Evolutionary conservation across 2,329 filamentous ascomycete species (phyloP).

Genomic region (Boeremia lycopersici): DNA sequence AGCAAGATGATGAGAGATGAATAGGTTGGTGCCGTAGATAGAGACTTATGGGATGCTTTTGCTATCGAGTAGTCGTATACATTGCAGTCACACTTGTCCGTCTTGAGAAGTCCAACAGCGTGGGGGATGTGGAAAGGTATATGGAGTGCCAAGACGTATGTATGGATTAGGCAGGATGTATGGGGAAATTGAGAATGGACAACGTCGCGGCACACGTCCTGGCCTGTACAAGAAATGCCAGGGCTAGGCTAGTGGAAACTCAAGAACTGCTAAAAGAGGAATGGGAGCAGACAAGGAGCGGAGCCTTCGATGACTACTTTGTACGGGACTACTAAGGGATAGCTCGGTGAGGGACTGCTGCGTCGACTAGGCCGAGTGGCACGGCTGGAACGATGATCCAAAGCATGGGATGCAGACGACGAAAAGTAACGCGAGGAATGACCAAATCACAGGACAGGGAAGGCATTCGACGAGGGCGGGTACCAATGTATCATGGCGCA

Average conservation of each 20-base stretch:
- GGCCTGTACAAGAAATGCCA: slow-evolving; percentile 31
- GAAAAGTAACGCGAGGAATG: slow-evolving; percentile 43
- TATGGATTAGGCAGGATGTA: slow-evolving; percentile 43
- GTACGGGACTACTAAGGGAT: slow-evolving; percentile 42
- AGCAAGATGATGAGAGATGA: slow-evolving; percentile 15
- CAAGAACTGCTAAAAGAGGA: slow-evolving; percentile 38
- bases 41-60: slow-evolving; percentile 13
- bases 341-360: slow-evolving; percentile 44
- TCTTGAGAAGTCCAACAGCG: slow-evolving; percentile 22
- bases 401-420: slow-evolving; percentile 40
- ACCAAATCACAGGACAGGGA: slow-evolving; percentile 43
- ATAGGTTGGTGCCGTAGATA: slow-evolving; percentile 10
- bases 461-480: slow-evolving; percentile 39
- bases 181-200: slow-evolving; percentile 37
- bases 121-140: slow-evolving; percentile 44
- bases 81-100: slow-evolving; percentile 28
- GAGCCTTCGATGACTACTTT: slow-evolving; percentile 35
- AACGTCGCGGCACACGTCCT: slow-evolving; percentile 43
- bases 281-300: slow-evolving; percentile 43
- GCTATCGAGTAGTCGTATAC: slow-evolving; percentile 22
- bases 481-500: slow-evolving; percentile 50
- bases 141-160: slow-evolving; percentile 47
- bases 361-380: slow-evolving; percentile 44
- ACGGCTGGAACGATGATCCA: slow-evolving; percentile 48
- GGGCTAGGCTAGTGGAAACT: slow-evolving; percentile 41